phyloP scores from a whole-genome alignment of 805 yeast species.

The Yarrowia yakushimensis region DNA sequence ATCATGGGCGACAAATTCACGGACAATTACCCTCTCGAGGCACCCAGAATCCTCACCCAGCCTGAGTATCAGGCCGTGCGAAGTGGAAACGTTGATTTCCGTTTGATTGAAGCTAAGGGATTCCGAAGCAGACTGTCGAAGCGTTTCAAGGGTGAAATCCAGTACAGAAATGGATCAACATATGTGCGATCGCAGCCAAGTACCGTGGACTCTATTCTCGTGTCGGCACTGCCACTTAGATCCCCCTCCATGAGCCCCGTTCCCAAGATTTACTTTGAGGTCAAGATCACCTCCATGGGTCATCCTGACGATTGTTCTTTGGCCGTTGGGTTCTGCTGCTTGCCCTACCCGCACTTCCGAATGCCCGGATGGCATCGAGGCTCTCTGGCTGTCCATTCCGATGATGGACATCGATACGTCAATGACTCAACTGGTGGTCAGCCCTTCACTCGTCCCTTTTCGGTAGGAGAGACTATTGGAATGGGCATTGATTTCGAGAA shows the following conservation, averaged over 20 bases:
- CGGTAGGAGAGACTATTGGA: constrained; percentile 32
- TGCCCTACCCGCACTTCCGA: constrained; percentile 35
- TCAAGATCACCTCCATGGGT: constrained; percentile 30
- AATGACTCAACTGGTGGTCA: constrained; percentile 32
- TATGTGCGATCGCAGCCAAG: constrained; percentile 27
- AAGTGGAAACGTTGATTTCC: constrained; percentile 2
- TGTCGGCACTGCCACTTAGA: constrained; percentile 28
- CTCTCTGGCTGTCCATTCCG: constrained; percentile 35
- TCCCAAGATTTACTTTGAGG: constrained; percentile 31
- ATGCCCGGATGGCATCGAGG: constrained; percentile 37
- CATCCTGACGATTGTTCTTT: constrained; percentile 30
- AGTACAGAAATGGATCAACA: constrained; percentile 27
- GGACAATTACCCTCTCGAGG: constrained; percentile 18
- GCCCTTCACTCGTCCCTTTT: constrained; percentile 29
- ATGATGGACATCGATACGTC: constrained; percentile 34
- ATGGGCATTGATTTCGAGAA: constrained; percentile 32
- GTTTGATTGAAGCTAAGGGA: background rate
- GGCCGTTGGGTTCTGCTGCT: constrained; percentile 33
- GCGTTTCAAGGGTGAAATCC: constrained; percentile 29
- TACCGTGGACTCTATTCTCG: constrained; percentile 28
- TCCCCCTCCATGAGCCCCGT: constrained; percentile 26
- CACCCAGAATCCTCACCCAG: constrained; percentile 1
- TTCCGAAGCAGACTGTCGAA: constrained; percentile 13
- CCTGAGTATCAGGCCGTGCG: background rate
- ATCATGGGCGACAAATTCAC: constrained; percentile 15